A percentile compares a stretch with the other conserved stretches of the same genome.
phyloP scores from a whole-genome alignment of 768 basidiomycete species.

The Lactarius deliciosus region DNA sequence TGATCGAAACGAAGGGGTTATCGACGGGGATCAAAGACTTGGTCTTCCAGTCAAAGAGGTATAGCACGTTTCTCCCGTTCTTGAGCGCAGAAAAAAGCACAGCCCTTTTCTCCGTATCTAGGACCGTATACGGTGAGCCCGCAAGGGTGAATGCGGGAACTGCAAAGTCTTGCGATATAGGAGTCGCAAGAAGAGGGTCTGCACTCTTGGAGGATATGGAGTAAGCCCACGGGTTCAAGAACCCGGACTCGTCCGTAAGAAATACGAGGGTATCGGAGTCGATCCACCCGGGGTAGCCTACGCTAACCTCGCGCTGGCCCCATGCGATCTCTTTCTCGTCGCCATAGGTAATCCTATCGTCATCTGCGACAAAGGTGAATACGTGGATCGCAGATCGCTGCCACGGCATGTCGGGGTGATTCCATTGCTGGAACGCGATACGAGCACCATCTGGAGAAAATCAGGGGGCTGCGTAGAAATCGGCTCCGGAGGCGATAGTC shows the following conservation, averaged over 20 bases:
- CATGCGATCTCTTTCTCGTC: constrained; percentile 11
- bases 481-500: constrained; percentile 54
- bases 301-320: constrained; percentile 13
- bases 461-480: constrained; percentile 66
- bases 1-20: constrained; percentile 13
- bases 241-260: constrained; percentile 20
- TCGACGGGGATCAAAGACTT: constrained; percentile 12
- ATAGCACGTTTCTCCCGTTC: constrained; percentile 9
- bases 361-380: constrained; percentile 44
- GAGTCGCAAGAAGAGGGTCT: constrained; percentile 1
- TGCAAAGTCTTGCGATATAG: constrained; percentile 15
- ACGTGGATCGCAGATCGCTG: constrained; percentile 57
- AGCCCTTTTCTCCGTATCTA: not conserved
- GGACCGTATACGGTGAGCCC: constrained; percentile 9
- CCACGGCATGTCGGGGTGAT: constrained; percentile 73
- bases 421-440: constrained; percentile 67
- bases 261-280: constrained; percentile 13
- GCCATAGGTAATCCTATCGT: constrained; percentile 19
- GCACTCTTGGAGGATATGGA: not conserved
- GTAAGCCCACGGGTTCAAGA: constrained; percentile 18
- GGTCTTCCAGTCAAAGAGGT: not conserved
- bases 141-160: constrained; percentile 12
- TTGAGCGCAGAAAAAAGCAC: constrained; percentile 12
- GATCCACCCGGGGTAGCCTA: constrained; percentile 15
- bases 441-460: constrained; percentile 60